A percentile compares a stretch with the other conserved stretches of the same genome.
These are phyloP conservation scores for Volvariella surrecta DNA, from an alignment of 1,284 basidiomycete species.

Conservation along the genomic window DNA sequence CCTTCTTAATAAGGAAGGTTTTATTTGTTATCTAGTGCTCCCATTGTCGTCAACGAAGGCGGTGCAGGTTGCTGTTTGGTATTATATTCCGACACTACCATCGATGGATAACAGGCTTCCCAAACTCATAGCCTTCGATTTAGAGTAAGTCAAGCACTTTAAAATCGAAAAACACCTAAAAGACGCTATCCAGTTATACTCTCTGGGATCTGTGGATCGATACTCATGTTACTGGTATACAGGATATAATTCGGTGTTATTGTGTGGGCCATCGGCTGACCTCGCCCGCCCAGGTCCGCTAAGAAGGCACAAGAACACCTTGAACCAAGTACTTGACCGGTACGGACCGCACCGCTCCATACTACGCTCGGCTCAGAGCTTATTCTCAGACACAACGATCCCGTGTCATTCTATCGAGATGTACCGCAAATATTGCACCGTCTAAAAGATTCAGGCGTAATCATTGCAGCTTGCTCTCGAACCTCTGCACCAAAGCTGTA, in stretches of 20 bases:
- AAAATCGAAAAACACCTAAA: not conserved
- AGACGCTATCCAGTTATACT: constrained; percentile 50
- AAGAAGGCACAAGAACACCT: constrained; percentile 40
- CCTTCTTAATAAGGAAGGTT: too few relatives aligned
- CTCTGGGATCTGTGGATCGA: constrained; percentile 84
- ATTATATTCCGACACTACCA: too few relatives aligned
- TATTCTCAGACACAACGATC: constrained; percentile 37
- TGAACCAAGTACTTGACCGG: constrained; percentile 60
- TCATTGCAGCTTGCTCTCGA: constrained; percentile 71
- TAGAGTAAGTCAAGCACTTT: constrained; percentile 53
- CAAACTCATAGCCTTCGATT: constrained; percentile 72
- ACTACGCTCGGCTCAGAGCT: constrained; percentile 7
- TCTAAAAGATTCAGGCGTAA: constrained; percentile 44
- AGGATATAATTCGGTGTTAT: constrained; percentile 5
- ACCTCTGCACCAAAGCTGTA: constrained; percentile 67
- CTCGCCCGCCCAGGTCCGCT: constrained; percentile 45
- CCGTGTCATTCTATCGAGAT: constrained; percentile 65
- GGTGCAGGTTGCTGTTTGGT: too few relatives aligned
- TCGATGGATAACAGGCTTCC: constrained; percentile 26
- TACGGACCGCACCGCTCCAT: constrained; percentile 18
- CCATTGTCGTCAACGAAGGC: too few relatives aligned
- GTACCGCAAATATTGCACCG: constrained; percentile 71
- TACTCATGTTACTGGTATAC: constrained; percentile 47
- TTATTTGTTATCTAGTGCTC: too few relatives aligned
- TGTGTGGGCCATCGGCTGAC: too few relatives aligned